phyloP scores from a whole-genome alignment of 1,139 yeast genomes.

The Candida gigantensis region DNA sequence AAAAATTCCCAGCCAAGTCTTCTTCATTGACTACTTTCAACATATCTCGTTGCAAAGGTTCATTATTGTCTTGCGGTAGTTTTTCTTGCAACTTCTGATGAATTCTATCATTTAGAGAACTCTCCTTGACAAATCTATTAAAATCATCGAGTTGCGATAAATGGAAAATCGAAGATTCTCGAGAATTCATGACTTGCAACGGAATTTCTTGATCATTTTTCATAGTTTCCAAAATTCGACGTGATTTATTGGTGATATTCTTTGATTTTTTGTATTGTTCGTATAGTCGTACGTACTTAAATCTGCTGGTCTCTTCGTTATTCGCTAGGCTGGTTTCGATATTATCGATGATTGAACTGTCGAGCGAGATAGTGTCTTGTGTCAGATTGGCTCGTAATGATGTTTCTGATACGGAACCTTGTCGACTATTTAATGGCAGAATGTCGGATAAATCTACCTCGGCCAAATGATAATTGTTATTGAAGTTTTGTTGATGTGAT shows the following conservation, averaged over 20 bases:
- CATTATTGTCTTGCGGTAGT: slow-evolving; percentile 11
- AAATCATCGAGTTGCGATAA: slow-evolving; percentile 42
- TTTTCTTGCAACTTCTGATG: slow-evolving; percentile 20
- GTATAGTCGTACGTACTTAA: slow-evolving; percentile 32
- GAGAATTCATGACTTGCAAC: slow-evolving; percentile 22
- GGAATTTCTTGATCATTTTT: slow-evolving; percentile 25
- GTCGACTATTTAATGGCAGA: slow-evolving; percentile 2
- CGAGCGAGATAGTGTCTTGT: slow-evolving; percentile 21
- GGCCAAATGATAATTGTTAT: slow-evolving; percentile 1
- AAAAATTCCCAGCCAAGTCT: slow-evolving; percentile 34
- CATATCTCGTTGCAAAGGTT: slow-evolving; percentile 16
- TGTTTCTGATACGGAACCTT: neutral
- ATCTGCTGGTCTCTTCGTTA: slow-evolving; percentile 24
- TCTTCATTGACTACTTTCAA: slow-evolving; percentile 30
- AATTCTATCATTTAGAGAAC: slow-evolving; percentile 38
- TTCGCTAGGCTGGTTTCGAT: slow-evolving; percentile 18
- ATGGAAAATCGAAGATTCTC: slow-evolving; percentile 31
- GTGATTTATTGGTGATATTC: slow-evolving; percentile 11
- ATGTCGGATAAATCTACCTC: slow-evolving; percentile 12
- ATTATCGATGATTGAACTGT: slow-evolving; percentile 29
- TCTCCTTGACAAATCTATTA: slow-evolving; percentile 34
- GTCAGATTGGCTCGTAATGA: neutral
- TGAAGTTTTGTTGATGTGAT: neutral
- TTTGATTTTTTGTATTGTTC: slow-evolving; percentile 21
- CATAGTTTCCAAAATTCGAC: slow-evolving; percentile 15